Evolutionary conservation across 768 basidiomycete genomes (phyloP).

Genomic region (Lentinula raphanica): DNA sequence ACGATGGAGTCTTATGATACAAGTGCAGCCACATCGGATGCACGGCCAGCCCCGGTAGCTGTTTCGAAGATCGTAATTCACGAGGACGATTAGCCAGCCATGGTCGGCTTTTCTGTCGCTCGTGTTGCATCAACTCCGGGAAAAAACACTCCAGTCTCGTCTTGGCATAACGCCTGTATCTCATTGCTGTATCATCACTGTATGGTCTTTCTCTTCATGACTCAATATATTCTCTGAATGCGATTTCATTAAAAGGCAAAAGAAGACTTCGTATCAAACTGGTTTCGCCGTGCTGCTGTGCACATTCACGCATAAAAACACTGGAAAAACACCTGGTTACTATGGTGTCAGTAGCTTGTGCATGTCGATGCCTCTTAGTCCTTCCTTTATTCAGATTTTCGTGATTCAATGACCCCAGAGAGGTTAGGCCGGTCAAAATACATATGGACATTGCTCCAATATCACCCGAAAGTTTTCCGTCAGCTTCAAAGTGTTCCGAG

Average conservation of each 20-base stretch:
- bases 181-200: not conserved
- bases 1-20: not conserved
- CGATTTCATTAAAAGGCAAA: not conserved
- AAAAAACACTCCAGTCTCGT: not conserved
- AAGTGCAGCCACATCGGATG: not conserved
- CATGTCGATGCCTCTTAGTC: not conserved
- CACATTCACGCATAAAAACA: not conserved
- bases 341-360: not conserved
- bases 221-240: not conserved
- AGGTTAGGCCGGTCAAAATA: not conserved
- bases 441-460: not conserved
- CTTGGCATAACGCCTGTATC: not conserved
- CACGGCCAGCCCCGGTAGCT: not conserved
- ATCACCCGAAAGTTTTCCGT: not conserved
- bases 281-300: not conserved
- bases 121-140: not conserved
- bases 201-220: not conserved
- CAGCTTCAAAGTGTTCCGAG: not conserved
- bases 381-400: not conserved
- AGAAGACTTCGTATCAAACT: not conserved
- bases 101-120: not conserved
- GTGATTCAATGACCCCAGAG: not conserved
- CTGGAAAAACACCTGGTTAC: not conserved
- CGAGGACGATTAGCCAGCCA: constrained; percentile 1
- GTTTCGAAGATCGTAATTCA: constrained; percentile 3